Conservation (phyloP, 768 basidiomycete species). For the Scleroderma bovista region DNA sequence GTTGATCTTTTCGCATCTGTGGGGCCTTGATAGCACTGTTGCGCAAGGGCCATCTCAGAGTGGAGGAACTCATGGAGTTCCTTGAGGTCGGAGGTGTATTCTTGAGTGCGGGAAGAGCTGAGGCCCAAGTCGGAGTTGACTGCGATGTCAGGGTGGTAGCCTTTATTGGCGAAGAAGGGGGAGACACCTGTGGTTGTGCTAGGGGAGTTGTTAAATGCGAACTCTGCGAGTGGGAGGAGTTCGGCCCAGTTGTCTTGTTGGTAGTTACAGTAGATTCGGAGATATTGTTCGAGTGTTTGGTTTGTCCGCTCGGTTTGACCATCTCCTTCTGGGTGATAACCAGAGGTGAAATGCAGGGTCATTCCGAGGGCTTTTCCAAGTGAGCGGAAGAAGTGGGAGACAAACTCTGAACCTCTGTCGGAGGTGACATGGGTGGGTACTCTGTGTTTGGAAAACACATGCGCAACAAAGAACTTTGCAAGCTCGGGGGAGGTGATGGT, state of each 20-base stretch:
- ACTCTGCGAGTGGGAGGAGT: constrained; percentile 27
- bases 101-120: constrained; percentile 9
- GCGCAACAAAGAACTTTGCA: constrained; percentile 3
- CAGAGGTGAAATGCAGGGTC: constrained; percentile 17
- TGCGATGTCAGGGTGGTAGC: constrained; percentile 18
- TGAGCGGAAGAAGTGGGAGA: constrained; percentile 29
- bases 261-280: constrained; percentile 28
- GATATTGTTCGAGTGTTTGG: constrained; percentile 27
- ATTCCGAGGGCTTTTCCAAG: constrained; percentile 23
- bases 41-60: constrained; percentile 10
- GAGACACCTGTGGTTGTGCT: constrained; percentile 24
- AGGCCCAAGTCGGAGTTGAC: constrained; percentile 11
- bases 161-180: constrained; percentile 30
- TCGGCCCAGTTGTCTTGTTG: constrained; percentile 32
- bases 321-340: constrained; percentile 3
- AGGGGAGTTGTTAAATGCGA: constrained; percentile 27
- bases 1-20: constrained; percentile 3
- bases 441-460: constrained; percentile 20
- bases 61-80: constrained; percentile 14
- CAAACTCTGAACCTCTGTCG: constrained; percentile 26
- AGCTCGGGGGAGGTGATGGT: constrained; percentile 8
- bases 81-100: constrained; percentile 18
- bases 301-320: constrained; percentile 16
- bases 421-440: constrained; percentile 17
- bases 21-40: constrained; percentile 7